These are phyloP conservation scores for Cercospora sp. DNA, from an alignment of 2,329 filamentous ascomycete genomes.

Conservation along the genomic window DNA sequence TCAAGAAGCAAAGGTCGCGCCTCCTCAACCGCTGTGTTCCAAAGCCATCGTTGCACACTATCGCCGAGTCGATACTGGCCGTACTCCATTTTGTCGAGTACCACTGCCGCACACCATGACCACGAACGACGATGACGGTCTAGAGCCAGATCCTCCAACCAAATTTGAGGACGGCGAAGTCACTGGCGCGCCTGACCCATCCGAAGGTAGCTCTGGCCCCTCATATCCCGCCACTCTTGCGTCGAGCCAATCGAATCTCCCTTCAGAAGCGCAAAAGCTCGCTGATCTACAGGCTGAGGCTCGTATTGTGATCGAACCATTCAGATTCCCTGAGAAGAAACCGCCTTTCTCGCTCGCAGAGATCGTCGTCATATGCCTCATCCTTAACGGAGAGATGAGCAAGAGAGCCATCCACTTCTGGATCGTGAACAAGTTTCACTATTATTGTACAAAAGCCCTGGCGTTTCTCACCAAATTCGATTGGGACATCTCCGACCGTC, in stretches of 20 bases:
- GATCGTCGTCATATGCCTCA: constrained; percentile 11
- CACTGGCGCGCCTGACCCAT: neutral
- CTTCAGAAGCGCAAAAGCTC: neutral
- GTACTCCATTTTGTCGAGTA: neutral
- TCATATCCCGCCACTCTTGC: neutral
- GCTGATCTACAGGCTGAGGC: neutral
- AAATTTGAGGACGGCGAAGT: neutral
- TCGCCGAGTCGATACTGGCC: neutral
- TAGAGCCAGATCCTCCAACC: neutral
- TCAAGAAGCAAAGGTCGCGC: neutral
- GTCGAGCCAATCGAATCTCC: neutral
- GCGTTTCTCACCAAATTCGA: neutral
- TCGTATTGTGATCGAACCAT: neutral
- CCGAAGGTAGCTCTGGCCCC: neutral
- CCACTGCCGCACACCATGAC: neutral
- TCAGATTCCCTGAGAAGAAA: neutral
- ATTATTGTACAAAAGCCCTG: constrained; percentile 6
- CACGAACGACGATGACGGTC: neutral
- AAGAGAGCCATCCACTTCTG: constrained; percentile 1
- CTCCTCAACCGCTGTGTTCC: neutral
- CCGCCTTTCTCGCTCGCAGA: constrained; percentile 13
- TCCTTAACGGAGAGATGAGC: neutral
- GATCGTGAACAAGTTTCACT: constrained; percentile 1
- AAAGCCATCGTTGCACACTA: neutral
- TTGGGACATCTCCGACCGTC: too few relatives aligned